Evolutionary conservation across 177 flowering plant species (phyloP), one percentile per base, ranked within the genome.

Genomic region (Vitis hybrid): DNA sequence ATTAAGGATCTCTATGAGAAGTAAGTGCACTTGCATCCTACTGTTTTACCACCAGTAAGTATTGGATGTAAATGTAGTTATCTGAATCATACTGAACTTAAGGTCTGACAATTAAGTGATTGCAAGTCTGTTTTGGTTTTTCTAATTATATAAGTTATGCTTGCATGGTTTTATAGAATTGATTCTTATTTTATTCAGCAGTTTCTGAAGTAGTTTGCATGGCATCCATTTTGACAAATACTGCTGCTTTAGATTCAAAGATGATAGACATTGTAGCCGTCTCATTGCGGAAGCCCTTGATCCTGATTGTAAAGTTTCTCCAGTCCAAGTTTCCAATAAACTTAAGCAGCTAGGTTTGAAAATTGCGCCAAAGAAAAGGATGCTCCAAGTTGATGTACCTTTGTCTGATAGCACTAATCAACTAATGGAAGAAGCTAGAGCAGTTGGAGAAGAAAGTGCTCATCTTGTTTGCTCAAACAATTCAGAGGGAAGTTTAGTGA

Each of bases 271-370:
- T 39, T 89, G 97, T 71, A 76, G 75, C 68, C 84, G 68, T 60
- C 87, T 85, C 54, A 91, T 93, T 74, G 92, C 90, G n/a, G 85
- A 88, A 80, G 80, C 77, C 62, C 86, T 93, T 68, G 88, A 86
- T 70, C 81, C 83, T 62, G 85, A 86, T 74, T 84, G 86, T 67
- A 72, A 68, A 57, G 73, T 93, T 74, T 86, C 95, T 59, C 73
- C 85, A 50, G 73, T 67, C 59, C 94, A 91, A 82, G 84, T 93
- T 66, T 82, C 88, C 12, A 82, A 70, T 56, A 82, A 82, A 74
- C 90, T 92, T 67, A 89, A 86, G 76, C 78, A 82, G 78, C 76
- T 93, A 31, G 98, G 98, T 45, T 74, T 85, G 9, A 78, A 74
- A 70, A 66, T 80, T 58, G 66, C 74, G 49, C 70, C 81, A 68